Conservation (phyloP, 2,329 filamentous ascomycete genomes). For the Akanthomyces dipterigenus region DNA sequence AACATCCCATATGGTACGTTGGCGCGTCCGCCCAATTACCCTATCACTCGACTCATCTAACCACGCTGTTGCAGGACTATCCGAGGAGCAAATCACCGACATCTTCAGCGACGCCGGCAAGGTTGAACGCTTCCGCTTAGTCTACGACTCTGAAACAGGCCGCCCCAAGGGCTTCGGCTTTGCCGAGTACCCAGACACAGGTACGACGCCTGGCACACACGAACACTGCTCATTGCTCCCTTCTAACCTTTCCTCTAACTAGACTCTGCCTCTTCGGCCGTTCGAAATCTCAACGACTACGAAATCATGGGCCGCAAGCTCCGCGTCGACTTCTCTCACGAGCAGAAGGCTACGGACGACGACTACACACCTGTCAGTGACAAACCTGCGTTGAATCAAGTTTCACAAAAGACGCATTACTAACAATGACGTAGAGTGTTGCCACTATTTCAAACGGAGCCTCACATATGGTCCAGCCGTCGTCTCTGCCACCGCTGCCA, state of each 20-base stretch:
- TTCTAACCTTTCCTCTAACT: background rate
- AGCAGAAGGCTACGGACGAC: slow-evolving; percentile 68
- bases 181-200: slow-evolving; percentile 87
- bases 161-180: slow-evolving; percentile 96
- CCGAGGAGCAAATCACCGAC: slow-evolving; percentile 91
- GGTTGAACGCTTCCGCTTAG: slow-evolving; percentile 84
- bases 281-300: slow-evolving; percentile 90
- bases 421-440: slow-evolving; percentile 8
- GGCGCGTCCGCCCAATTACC: background rate
- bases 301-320: slow-evolving; percentile 94
- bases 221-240: background rate
- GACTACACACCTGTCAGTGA: slow-evolving; percentile 31
- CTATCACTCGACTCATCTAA: background rate
- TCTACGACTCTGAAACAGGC: slow-evolving; percentile 92
- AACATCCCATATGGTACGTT: slow-evolving; percentile 73
- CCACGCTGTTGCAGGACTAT: slow-evolving; percentile 57
- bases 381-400: no score
- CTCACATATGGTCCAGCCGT: slow-evolving; percentile 30
- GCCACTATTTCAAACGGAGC: slow-evolving; percentile 23
- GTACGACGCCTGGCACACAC: slow-evolving; percentile 35
- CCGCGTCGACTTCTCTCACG: slow-evolving; percentile 92
- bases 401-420: no score
- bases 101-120: slow-evolving; percentile 88
- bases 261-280: slow-evolving; percentile 83
- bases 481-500: slow-evolving; percentile 71